phyloP scores from a whole-genome alignment of 345 rosid species.

The Citrus hindsii region DNA sequence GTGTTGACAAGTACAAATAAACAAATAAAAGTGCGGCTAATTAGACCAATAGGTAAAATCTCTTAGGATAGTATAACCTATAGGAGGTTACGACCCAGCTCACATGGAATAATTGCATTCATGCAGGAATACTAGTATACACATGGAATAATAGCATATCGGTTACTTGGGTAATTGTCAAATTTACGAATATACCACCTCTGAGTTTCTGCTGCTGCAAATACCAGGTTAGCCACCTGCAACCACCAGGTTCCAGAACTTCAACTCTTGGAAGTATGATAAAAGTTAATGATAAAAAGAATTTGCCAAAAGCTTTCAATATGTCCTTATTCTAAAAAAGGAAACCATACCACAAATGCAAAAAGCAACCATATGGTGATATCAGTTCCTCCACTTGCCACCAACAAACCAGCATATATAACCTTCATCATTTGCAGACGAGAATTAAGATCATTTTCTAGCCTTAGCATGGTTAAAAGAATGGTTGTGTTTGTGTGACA shows the following conservation, averaged over 20 bases:
- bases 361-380: slow-evolving; percentile 60
- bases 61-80: background rate
- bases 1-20: background rate
- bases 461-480: background rate
- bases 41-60: background rate
- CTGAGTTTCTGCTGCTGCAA: slow-evolving; percentile 74
- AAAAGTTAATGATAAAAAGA: background rate
- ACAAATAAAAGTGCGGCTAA: background rate
- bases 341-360: slow-evolving; percentile 50
- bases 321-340: background rate
- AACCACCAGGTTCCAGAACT: slow-evolving; percentile 4
- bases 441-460: background rate
- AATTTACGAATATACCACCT: slow-evolving; percentile 65
- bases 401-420: slow-evolving; percentile 56
- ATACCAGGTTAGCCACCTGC: slow-evolving; percentile 65
- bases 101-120: background rate
- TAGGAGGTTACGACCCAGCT: background rate
- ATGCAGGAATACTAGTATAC: slow-evolving; percentile 21
- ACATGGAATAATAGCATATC: slow-evolving; percentile 49
- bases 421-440: slow-evolving; percentile 38
- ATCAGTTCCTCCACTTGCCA: slow-evolving; percentile 75
- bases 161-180: slow-evolving; percentile 54
- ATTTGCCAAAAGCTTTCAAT: background rate
- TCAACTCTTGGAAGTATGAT: background rate
- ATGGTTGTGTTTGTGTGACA: background rate